phyloP scores from a whole-genome alignment of 164 flowering plant genomes.

The Nelumbo lutea region DNA sequence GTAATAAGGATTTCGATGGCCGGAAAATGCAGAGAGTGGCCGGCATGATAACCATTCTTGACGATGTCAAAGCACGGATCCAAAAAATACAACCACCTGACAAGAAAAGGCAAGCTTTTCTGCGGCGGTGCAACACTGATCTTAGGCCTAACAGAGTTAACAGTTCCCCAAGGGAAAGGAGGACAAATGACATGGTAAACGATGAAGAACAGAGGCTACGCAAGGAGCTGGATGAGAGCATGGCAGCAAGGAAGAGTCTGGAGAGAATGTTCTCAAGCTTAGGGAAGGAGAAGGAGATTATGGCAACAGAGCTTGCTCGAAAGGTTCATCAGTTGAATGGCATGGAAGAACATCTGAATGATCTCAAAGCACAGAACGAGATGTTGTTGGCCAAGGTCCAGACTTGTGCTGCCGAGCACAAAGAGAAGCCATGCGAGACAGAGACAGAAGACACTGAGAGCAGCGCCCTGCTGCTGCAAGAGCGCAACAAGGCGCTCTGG shows the following conservation, averaged over 20 bases:
- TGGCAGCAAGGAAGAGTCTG: conserved; percentile 59
- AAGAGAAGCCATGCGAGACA: conserved; percentile 16
- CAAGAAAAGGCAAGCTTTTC: conserved; percentile 28
- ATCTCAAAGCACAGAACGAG: conserved; percentile 68
- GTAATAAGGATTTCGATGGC: conserved; percentile 33
- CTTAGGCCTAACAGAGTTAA: conserved; percentile 17
- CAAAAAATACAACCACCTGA: conserved; percentile 39
- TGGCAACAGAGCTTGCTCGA: conserved; percentile 62
- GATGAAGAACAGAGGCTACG: conserved; percentile 55
- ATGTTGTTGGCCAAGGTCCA: conserved; percentile 43
- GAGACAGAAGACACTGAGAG: conserved; percentile 14
- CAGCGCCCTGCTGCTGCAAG: conserved; percentile 33
- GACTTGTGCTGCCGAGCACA: conserved; percentile 37
- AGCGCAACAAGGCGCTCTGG: conserved; percentile 59
- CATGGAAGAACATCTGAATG: conserved; percentile 63
- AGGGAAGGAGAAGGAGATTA: conserved; percentile 87
- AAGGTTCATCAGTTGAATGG: conserved; percentile 53
- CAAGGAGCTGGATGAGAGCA: conserved; percentile 47
- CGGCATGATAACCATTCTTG: conserved; percentile 63
- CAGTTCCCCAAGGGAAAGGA: conserved; percentile 24
- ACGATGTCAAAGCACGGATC: conserved; percentile 48
- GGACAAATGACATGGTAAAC: conserved; percentile 13
- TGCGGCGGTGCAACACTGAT: conserved; percentile 58
- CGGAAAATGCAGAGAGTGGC: conserved; percentile 49
- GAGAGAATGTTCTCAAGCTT: conserved; percentile 76